A percentile compares a stretch with the other conserved stretches of the same genome.
phyloP scores from a whole-genome alignment of 768 basidiomycete genomes.

The Lentinula lateritia region DNA sequence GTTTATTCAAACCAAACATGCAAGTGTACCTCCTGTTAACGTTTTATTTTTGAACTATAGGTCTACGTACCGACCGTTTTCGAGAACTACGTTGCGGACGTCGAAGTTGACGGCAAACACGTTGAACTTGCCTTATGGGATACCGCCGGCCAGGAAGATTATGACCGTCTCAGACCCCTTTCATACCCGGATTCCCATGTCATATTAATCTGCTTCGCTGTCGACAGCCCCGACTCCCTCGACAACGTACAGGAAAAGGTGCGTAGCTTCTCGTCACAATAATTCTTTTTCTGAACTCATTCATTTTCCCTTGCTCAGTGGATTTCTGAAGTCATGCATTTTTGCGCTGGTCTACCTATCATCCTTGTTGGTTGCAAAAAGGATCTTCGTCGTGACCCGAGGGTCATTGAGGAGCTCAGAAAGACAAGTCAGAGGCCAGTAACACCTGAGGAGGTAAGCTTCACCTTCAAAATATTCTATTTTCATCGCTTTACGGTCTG shows the following conservation, averaged over 20 bases:
- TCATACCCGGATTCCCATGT: constrained; percentile 99
- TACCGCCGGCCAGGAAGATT: constrained; percentile 99
- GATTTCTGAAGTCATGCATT: constrained; percentile 98
- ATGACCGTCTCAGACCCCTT: constrained; percentile 95
- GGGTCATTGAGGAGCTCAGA: constrained; percentile 90
- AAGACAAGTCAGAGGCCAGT: constrained; percentile 95
- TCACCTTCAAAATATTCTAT: background rate
- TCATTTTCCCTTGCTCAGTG: constrained; percentile 48
- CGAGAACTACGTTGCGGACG: constrained; percentile 99
- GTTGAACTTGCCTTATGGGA: constrained; percentile 99
- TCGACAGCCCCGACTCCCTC: constrained; percentile 96
- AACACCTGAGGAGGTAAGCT: constrained; percentile 79
- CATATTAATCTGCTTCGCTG: constrained; percentile 98
- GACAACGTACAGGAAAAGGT: constrained; percentile 99
- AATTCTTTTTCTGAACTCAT: background rate
- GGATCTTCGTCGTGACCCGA: constrained; percentile 89
- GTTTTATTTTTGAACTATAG: constrained; percentile 36
- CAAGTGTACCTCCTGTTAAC: background rate
- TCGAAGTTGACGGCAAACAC: constrained; percentile 97
- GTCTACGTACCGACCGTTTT: constrained; percentile 99
- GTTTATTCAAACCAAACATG: background rate
- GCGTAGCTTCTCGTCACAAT: constrained; percentile 17
- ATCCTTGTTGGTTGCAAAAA: constrained; percentile 99
- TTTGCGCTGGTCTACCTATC: constrained; percentile 90
- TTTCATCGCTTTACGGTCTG: no score